Evolutionary conservation across 768 basidiomycete genomes (phyloP), one percentile per base, ranked within the genome.

Genomic region (Serendipita sp.): DNA sequence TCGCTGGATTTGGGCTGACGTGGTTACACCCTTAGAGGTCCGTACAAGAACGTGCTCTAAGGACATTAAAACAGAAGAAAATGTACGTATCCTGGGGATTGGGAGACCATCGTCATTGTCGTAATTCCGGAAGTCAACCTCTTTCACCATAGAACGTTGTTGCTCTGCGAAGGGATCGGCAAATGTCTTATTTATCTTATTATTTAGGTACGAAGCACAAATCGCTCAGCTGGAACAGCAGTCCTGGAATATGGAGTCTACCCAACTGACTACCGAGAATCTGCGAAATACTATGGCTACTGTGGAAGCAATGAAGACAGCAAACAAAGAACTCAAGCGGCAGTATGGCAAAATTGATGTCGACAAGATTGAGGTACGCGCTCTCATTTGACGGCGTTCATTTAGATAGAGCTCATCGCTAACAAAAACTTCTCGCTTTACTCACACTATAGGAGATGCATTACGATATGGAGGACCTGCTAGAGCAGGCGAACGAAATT

Each of bases 241-340:
- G 74, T 86, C 90, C 28, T 98, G 92, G 78, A 98, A 99, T 75
- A 98, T 98, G 89, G 94, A 99, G 77, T 92, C 89, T 64, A 88
- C 94, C 11, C 83, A 89, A 13, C 84, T 98, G 70, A 86, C 91
- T 7, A 98, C 95, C n/a, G 96, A 98, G 76, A 98, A 98, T 74
- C 75, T 98, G 70, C 85, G 92, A 68, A 98, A 97, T 73, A 98
- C 96, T 70, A 98, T 99, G 95, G 95, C 92, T 11, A 97, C 96
- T 0, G 84, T 98, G 34, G 92, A 96, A 68, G 96, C 93, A 3
- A 97, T 99, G 93, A 84, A 92, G 72, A 71, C 80, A 16, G 94
- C 96, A 16, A 98, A 97, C 77, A 97, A 94, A 77, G 94, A 97
- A 74, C 81, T 99, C 76, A 84, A 84, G 77, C 92, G 88, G 74